Percentiles rank a stretch among this genome's conserved stretches.
Conservation (phyloP, 495 filamentous ascomycete species). For the Penicillium dipodomyicola region DNA sequence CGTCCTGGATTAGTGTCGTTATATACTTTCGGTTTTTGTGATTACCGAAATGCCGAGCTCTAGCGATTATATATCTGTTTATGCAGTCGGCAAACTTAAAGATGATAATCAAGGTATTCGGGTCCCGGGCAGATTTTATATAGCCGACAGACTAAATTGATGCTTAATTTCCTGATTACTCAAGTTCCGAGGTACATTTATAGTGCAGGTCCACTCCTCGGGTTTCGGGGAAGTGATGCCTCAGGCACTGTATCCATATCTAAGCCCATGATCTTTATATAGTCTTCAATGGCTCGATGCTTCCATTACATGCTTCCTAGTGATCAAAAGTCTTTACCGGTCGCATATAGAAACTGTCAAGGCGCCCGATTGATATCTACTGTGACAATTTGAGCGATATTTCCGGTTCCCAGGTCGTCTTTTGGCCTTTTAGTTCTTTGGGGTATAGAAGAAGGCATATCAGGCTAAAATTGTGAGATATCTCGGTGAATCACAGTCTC, state of each 20-base stretch:
- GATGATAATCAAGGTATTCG: constrained; percentile 6
- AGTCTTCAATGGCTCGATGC: background rate
- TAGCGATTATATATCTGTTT: constrained; percentile 1
- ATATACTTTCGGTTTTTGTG: background rate
- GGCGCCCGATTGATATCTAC: background rate
- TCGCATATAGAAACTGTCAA: background rate
- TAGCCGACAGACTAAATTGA: background rate
- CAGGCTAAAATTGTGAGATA: background rate
- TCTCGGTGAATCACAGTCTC: background rate
- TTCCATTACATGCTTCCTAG: background rate
- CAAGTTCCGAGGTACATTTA: constrained; percentile 7
- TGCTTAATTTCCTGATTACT: constrained; percentile 15
- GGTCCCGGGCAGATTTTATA: background rate
- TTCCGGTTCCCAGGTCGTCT: background rate
- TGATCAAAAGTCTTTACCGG: background rate
- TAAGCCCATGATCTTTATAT: background rate
- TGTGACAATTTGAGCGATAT: background rate
- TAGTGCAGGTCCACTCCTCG: background rate
- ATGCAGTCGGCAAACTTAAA: background rate
- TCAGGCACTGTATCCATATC: background rate
- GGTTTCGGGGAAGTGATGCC: background rate
- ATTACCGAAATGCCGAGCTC: background rate
- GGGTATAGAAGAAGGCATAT: background rate
- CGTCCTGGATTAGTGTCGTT: background rate
- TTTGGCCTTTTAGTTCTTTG: background rate